Conservation (phyloP, 345 rosid species). For the Dovyalis caffra region DNA sequence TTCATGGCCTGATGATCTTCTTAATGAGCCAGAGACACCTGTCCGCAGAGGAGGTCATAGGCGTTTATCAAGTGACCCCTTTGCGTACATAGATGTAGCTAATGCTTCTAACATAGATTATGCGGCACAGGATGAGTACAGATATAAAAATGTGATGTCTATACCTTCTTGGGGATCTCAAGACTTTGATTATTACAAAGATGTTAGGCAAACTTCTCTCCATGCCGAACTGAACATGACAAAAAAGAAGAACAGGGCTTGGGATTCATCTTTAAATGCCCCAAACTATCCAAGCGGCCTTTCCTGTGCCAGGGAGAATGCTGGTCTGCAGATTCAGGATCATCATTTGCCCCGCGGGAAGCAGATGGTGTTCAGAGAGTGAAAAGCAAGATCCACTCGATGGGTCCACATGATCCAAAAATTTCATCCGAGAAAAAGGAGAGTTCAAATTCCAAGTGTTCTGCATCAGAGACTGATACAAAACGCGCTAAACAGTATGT, state of each 20-base stretch:
- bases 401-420: slow-evolving; percentile 49
- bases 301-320: slow-evolving; percentile 52
- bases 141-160: slow-evolving; percentile 38
- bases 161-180: slow-evolving; percentile 62
- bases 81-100: slow-evolving; percentile 69
- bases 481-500: slow-evolving; percentile 76
- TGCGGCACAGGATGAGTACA: slow-evolving; percentile 62
- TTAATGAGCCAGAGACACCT: slow-evolving; percentile 95
- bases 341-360: slow-evolving; percentile 47
- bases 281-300: slow-evolving; percentile 41
- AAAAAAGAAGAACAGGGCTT: slow-evolving; percentile 50
- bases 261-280: slow-evolving; percentile 49
- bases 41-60: slow-evolving; percentile 86
- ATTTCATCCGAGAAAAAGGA: slow-evolving; percentile 59
- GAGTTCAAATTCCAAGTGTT: slow-evolving; percentile 29
- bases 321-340: slow-evolving; percentile 50
- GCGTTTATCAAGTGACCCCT: slow-evolving; percentile 97
- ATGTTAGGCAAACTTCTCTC: slow-evolving; percentile 44
- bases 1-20: slow-evolving; percentile 99
- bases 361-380: slow-evolving; percentile 37
- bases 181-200: slow-evolving; percentile 58
- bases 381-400: slow-evolving; percentile 65
- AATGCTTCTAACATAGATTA: slow-evolving; percentile 56
- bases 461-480: slow-evolving; percentile 28
- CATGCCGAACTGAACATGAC: slow-evolving; percentile 45